phyloP scores from a whole-genome alignment of 106 monocot genomes.

The Amphibolis antarctica region DNA sequence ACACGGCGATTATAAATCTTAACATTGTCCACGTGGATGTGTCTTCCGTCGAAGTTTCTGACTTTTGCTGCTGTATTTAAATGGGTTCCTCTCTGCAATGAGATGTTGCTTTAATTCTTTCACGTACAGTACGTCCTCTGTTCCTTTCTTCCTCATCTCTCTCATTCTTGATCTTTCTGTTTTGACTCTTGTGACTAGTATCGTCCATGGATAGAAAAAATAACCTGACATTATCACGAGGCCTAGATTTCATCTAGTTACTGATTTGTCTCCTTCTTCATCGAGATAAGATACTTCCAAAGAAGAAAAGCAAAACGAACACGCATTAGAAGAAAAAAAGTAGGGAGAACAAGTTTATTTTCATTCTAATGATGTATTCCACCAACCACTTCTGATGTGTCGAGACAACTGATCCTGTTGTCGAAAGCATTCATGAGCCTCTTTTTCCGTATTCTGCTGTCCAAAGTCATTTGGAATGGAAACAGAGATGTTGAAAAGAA shows the following conservation, averaged over 20 bases:
- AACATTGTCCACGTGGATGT: no score
- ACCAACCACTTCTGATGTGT: constrained; percentile 71
- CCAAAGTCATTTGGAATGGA: constrained; percentile 76
- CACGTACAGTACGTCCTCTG: no score
- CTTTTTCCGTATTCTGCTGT: constrained; percentile 89
- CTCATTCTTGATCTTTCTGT: no score
- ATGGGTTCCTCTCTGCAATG: no score
- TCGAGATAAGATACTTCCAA: constrained; percentile 71
- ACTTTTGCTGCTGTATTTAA: no score
- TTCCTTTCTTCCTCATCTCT: no score
- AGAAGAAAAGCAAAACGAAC: background rate
- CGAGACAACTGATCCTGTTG: constrained; percentile 53
- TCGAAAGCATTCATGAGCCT: constrained; percentile 83
- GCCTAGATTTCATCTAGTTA: constrained; percentile 73
- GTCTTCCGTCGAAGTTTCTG: no score
- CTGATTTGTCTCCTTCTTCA: constrained; percentile 80
- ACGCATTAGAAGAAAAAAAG: no score
- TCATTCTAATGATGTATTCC: background rate
- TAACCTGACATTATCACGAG: constrained; percentile 68
- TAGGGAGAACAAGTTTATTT: background rate
- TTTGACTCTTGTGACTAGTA: background rate
- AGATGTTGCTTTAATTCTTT: no score
- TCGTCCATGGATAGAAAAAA: background rate
- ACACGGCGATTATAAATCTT: no score
- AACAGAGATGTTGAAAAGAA: background rate